Base-by-base conservation (phyloP, 1,284 basidiomycete species). In the Entoloma clypeatum region DNA sequence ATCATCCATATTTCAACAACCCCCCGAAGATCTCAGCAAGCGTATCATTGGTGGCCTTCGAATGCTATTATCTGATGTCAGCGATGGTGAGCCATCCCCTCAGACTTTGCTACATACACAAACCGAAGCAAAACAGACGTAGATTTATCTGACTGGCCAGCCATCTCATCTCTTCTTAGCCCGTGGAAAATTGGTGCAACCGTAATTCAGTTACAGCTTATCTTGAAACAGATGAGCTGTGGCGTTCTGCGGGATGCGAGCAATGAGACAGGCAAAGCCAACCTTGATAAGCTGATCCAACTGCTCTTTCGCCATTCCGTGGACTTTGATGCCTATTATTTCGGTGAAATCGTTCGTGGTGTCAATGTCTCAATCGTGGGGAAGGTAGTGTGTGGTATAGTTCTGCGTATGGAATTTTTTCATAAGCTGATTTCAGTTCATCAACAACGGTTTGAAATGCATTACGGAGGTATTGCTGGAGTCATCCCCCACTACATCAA, bases 171-270 rank as follows among this genome's bases (percentile, higher is more conserved):
- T 16, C 66, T 81, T 26, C 68, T 89, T 17, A 87, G 82, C 47
- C 86, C 86, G 0, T 90, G 86, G 85, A 85, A 85, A 54, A 75
- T 89, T 24, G 77, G 81, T 11, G 83, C 82, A 2, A 87, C 87
- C 0, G 79, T 82, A 2, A 79, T 88, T 41, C 81, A 88, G 52
- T 72, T 88, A 45, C 81, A 86, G 39, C 75, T 89, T 29, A 75
- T 81, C 21, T 67, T 88, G 41, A 75, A 81, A 54, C 82, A 86
- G 51, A 65, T 88, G 49, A 81, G 79, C 23, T 72, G 79, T 39
- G 76, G 76, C 5, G 68, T 87, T 22, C 63, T 69, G n/a, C 70
- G 75, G 25, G 75, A 79, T 23, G 62, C 68, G 5, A 75, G 72
- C 1, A 69, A 69, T 22, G 68, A 73, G 42, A 61, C 71, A 18